These are phyloP conservation scores for Phytophthora kernoviae DNA, from an alignment of 352 stramenopile genomes.

Conservation along the genomic window DNA sequence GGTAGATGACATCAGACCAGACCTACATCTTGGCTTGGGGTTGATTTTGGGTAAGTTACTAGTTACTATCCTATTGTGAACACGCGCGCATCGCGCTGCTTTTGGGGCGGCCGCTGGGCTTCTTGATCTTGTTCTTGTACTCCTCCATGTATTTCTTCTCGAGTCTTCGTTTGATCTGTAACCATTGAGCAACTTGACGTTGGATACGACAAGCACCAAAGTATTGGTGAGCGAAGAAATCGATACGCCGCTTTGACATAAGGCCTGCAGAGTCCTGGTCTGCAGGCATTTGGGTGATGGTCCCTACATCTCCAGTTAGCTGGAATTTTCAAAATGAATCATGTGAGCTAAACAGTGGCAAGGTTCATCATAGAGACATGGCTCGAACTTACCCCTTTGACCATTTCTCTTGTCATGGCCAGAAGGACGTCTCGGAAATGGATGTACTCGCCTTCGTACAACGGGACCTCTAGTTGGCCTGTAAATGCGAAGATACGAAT, in stretches of 20 bases:
- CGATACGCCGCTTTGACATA: conserved; percentile 39
- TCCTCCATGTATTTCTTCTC: conserved; percentile 79
- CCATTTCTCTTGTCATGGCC: conserved; percentile 78
- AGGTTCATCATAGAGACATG: background rate
- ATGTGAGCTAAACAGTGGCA: background rate
- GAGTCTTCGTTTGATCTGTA: conserved; percentile 70
- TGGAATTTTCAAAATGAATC: background rate
- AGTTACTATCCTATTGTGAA: conserved; percentile 68
- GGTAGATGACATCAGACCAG: conserved; percentile 41
- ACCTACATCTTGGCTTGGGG: background rate
- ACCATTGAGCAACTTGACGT: conserved; percentile 56
- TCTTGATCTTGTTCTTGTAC: conserved; percentile 90
- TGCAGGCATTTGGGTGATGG: conserved; percentile 49
- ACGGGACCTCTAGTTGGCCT: conserved; percentile 70
- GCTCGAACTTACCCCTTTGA: conserved; percentile 70
- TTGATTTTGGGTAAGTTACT: background rate
- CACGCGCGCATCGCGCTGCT: conserved; percentile 72
- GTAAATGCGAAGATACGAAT: conserved; percentile 1
- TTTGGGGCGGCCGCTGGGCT: conserved; percentile 72
- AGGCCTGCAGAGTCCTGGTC: conserved; percentile 30
- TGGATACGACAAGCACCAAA: conserved; percentile 70
- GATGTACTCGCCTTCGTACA: conserved; percentile 85
- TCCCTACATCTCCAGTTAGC: conserved; percentile 39
- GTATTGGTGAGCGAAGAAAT: conserved; percentile 73
- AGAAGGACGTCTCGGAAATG: conserved; percentile 90